Evolutionary conservation across 305 asterid species (phyloP).

Genomic region (Petunia hybrid): DNA sequence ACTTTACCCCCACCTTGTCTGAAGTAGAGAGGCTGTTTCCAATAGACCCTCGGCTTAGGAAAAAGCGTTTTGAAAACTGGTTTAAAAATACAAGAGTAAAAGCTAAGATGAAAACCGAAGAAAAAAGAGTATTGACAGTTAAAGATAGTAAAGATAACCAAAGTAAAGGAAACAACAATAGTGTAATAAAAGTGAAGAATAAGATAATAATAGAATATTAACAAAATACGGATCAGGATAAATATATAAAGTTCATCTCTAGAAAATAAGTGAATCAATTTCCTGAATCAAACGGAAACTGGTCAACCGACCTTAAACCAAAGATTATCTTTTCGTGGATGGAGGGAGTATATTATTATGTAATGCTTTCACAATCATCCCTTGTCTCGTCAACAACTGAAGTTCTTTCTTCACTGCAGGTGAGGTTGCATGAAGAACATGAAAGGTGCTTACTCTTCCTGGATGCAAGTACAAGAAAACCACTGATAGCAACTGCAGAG

Average conservation of each 20-base stretch:
- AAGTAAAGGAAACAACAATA: too few relatives aligned
- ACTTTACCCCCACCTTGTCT: too few relatives aligned
- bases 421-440: constrained; percentile 96
- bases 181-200: too few relatives aligned
- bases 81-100: too few relatives aligned
- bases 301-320: neutral
- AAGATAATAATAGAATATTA: too few relatives aligned
- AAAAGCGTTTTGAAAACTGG: too few relatives aligned
- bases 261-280: constrained; percentile 13
- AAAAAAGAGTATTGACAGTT: too few relatives aligned
- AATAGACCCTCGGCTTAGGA: too few relatives aligned
- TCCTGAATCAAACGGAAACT: neutral
- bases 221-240: neutral
- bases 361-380: constrained; percentile 19
- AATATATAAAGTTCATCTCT: neutral
- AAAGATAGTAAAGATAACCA: too few relatives aligned
- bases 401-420: constrained; percentile 46
- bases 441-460: constrained; percentile 92
- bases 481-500: constrained; percentile 91
- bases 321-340: neutral
- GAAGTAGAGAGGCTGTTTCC: too few relatives aligned
- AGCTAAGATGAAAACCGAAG: too few relatives aligned
- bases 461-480: constrained; percentile 87
- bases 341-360: neutral
- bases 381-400: neutral